A percentile compares a stretch with the other conserved stretches of the same genome.
Evolutionary conservation across 2,329 filamentous ascomycete species (phyloP).

Genomic region (Epichloe sibirici): DNA sequence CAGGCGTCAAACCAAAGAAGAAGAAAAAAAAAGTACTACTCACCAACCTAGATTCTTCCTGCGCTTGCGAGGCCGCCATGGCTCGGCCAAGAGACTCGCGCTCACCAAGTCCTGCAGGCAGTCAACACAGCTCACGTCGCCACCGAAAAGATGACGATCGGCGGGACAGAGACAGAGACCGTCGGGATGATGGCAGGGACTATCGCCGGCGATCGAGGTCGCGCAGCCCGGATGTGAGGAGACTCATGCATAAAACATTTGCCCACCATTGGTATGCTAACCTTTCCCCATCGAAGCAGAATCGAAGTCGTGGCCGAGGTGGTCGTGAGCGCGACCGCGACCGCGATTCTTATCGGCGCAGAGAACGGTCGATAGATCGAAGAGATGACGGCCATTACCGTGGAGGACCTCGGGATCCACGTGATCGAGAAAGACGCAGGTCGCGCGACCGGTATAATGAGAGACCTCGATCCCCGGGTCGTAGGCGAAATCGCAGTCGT

Average conservation of each 20-base stretch:
- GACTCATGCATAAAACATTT: conserved; percentile 9
- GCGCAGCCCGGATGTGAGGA: conserved; percentile 51
- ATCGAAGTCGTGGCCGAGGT: conserved; percentile 46
- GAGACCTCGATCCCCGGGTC: conserved; percentile 45
- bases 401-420: conserved; percentile 43
- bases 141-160: conserved; percentile 50
- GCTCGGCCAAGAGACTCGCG: conserved; percentile 56
- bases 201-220: conserved; percentile 46
- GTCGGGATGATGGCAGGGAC: conserved; percentile 37
- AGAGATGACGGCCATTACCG: conserved; percentile 55
- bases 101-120: conserved; percentile 93
- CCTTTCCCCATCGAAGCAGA: conserved; percentile 28
- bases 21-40: conserved; percentile 23
- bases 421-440: conserved; percentile 47
- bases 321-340: conserved; percentile 30
- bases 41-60: conserved; percentile 27
- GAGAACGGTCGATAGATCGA: conserved; percentile 58
- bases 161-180: conserved; percentile 39
- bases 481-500: conserved; percentile 49
- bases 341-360: conserved; percentile 48
- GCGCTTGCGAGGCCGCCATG: conserved; percentile 36
- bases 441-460: conserved; percentile 49
- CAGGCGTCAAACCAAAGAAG: background rate
- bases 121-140: conserved; percentile 62
- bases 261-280: conserved; percentile 25